phyloP scores from a whole-genome alignment of 176 grass and related monocot genomes.

The Aechmea fasciata region DNA sequence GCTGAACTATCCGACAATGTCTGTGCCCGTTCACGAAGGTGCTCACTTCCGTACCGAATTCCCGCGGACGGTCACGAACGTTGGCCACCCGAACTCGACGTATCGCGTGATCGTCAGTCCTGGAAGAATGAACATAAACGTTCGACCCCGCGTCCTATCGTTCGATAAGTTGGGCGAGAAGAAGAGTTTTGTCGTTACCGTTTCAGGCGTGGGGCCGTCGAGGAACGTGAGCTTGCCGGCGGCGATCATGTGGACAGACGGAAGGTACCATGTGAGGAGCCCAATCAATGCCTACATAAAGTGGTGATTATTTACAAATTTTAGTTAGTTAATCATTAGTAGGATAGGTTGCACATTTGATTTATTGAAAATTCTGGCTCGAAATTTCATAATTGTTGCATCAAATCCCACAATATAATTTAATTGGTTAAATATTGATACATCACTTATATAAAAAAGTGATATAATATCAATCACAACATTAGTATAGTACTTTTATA shows the following conservation, averaged over 20 bases:
- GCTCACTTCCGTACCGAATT: slow-evolving; percentile 17
- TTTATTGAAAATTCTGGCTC: no score
- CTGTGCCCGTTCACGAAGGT: not conserved
- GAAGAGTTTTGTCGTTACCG: not conserved
- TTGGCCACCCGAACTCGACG: slow-evolving; percentile 2
- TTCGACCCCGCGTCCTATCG: slow-evolving; percentile 11
- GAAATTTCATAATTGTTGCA: no score
- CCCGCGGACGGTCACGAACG: slow-evolving; percentile 41
- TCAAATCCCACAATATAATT: no score
- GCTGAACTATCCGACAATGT: slow-evolving; percentile 53
- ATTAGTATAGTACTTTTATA: no score
- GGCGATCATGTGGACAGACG: slow-evolving; percentile 13
- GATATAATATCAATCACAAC: no score
- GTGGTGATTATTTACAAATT: no score
- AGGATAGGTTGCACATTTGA: no score
- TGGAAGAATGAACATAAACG: not conserved
- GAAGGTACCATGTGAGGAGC: slow-evolving; percentile 11
- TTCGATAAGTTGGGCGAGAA: slow-evolving; percentile 11
- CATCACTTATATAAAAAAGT: no score
- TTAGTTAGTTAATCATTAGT: no score
- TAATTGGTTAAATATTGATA: no score
- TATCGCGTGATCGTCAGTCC: slow-evolving; percentile 11
- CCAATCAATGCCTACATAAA: not conserved
- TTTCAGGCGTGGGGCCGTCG: not conserved
- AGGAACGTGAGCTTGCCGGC: not conserved